phyloP scores from a whole-genome alignment of 148 eudicot species.

The Heliosperma pusillum region DNA sequence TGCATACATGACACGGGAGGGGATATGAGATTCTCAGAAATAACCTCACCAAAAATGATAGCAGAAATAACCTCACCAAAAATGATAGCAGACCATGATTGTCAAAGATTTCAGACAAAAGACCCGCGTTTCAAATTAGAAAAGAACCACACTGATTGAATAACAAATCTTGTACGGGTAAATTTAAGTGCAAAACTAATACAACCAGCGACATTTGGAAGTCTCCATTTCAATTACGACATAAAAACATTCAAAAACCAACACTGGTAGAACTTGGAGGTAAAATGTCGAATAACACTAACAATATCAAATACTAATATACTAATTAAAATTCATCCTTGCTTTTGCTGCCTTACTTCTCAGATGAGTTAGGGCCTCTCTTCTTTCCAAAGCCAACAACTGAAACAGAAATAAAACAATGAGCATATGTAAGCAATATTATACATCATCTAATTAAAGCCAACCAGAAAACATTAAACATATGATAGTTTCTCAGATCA shows the following conservation, averaged over 20 bases:
- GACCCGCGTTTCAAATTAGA: background rate
- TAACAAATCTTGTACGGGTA: background rate
- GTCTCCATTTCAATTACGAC: background rate
- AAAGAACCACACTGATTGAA: background rate
- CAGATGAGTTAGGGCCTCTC: slow-evolving; percentile 73
- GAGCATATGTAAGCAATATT: background rate
- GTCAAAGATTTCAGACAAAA: background rate
- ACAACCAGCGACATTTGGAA: background rate
- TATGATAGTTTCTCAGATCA: background rate
- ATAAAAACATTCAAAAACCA: background rate
- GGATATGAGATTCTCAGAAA: too few relatives aligned
- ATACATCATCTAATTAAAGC: background rate
- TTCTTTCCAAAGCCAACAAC: slow-evolving; percentile 77
- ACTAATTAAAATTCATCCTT: background rate
- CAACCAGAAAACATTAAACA: background rate
- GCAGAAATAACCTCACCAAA: too few relatives aligned
- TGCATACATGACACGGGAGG: too few relatives aligned
- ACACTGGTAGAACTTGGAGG: background rate
- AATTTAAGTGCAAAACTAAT: background rate
- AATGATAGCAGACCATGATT: too few relatives aligned
- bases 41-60: too few relatives aligned
- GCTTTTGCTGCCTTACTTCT: slow-evolving; percentile 41
- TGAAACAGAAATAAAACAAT: slow-evolving; percentile 21
- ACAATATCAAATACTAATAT: background rate
- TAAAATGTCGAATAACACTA: background rate